Base-by-base conservation (phyloP, 2,329 filamentous ascomycete species). In the Neonectria neomacrospora region DNA sequence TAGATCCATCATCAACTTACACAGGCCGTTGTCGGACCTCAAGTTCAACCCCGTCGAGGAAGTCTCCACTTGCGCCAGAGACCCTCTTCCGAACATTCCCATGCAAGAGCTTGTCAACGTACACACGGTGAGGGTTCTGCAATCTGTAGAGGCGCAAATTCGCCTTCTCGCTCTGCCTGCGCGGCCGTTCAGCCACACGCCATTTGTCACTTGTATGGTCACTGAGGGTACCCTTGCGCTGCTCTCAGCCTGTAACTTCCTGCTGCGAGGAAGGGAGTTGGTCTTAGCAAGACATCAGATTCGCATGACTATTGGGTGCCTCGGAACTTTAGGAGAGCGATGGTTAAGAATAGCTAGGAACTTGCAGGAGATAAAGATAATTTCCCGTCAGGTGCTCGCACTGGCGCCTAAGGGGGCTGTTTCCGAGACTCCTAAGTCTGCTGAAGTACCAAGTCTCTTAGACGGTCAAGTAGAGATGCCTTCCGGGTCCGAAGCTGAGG, bases 201-300 rank as follows among this genome's bases (percentile, higher is more conserved):
- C 67, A 0, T 70, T 70, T 2, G 51, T 58, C 3, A 70, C 67
- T 1, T 70, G 67, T 4, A 70, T 70, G 67, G 45, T 70, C 0
- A 70, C 63, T 11, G 67, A 70, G 44, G 67, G 67, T 0, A 70
- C 67, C 0, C 63, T 70, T 0, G 66, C 67, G 0, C 56, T 70
- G 0, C 52, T 70, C 1, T 70, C 67, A 0, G 67, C 67, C 0
- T 70, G 67, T 11, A 66, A 50, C 2, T 68, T 68, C 5, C 22
- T 70, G 1, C 12, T 68, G 0, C 50, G 41, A 5, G 63, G 54
- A 0, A 61, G 55, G 10, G 59, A 60, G 0, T 26, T 70, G 1
- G 57, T 59, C 0, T 16, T 70, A 32, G 65, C 67, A 1, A 54
- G 67, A 54, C 59, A 68, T 14, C 65, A 70, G 12, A 70, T 70